Evolutionary conservation across 148 eudicot species (phyloP), one percentile per base, ranked within the genome.

Genomic region (Cornus kousa): DNA sequence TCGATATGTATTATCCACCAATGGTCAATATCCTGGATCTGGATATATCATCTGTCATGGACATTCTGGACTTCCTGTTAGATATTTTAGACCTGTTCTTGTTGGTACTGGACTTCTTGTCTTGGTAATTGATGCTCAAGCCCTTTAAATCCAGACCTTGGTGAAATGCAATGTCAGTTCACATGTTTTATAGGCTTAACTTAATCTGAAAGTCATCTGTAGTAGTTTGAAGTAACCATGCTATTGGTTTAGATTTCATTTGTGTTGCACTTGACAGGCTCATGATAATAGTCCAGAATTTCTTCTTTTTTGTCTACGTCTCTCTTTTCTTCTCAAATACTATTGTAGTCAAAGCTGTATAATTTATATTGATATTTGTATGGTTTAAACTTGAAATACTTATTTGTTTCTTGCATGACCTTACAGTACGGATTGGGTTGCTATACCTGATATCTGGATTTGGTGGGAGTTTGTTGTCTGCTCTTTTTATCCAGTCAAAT

Each of bases 401-500:
- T 5, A 46, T 24, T 22, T 71, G 37, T 55, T 70, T 75, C 37
- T 72, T 76, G 37, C 48, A 35, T 70, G 74, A 23, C 28, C 66
- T 76, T 67, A 76, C 93, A 96, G 99, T 88, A 23, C 93, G 83
- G 73, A 87, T 92, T 35, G 99, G 99, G 33, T 73, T 87, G 85
- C 74, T 96, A 6, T 96, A 96, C 83, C 53, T 93, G 79, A 85
- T 94, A 46, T 85, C 99, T 78, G 99, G 98, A 73, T 76, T 93
- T 69, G 98, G 95, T 57, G 99, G 98, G 62, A 96, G 95, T 87
- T 59, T 96, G 79, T 40, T 93, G 68, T 90, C 98, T 6, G 94
- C 95, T 67, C 98, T 96, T 67, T 96, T 94, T 80, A 87, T 91
- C 50, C 86, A 85, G 80, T 74, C 89, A 65, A 87, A 75, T 79